Evolutionary conservation across 345 rosid genomes (phyloP).

Genomic region (Boechera divaricarpa): DNA sequence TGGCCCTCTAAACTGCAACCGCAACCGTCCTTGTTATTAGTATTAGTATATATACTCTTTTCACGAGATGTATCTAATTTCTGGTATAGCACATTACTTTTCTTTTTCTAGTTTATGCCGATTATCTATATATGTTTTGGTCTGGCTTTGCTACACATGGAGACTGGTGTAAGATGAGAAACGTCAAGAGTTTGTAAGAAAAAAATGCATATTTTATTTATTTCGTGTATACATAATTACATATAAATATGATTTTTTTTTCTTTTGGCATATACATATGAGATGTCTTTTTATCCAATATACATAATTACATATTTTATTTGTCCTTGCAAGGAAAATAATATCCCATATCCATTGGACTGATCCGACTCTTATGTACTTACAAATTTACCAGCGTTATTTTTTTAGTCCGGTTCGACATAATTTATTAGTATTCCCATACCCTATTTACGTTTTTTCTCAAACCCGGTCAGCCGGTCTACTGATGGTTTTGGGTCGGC

Average conservation of each 20-base stretch:
- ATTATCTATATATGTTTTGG: not conserved
- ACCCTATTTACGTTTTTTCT: too few relatives aligned
- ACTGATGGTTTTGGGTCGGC: too few relatives aligned
- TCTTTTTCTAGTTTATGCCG: not conserved
- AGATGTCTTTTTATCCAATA: not conserved
- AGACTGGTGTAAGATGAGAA: not conserved
- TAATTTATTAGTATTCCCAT: not conserved
- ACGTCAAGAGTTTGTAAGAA: not conserved
- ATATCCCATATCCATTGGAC: conserved; percentile 5
- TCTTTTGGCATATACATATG: not conserved
- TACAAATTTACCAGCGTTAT: not conserved
- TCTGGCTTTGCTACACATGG: not conserved
- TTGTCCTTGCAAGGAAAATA: not conserved
- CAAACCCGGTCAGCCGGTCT: too few relatives aligned
- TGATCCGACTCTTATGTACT: not conserved
- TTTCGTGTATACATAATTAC: not conserved
- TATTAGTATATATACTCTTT: not conserved
- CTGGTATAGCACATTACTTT: not conserved
- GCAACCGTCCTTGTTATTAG: conserved; percentile 50
- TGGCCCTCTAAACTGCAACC: conserved; percentile 63
- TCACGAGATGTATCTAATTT: conserved; percentile 14
- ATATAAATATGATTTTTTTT: not conserved
- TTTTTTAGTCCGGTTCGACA: not conserved
- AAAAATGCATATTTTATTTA: not conserved
- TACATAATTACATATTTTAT: not conserved